Evolutionary conservation across 805 yeast species (phyloP), one percentile per base, ranked within the genome.

Genomic region (Zygosaccharomyces pseudorouxii): DNA sequence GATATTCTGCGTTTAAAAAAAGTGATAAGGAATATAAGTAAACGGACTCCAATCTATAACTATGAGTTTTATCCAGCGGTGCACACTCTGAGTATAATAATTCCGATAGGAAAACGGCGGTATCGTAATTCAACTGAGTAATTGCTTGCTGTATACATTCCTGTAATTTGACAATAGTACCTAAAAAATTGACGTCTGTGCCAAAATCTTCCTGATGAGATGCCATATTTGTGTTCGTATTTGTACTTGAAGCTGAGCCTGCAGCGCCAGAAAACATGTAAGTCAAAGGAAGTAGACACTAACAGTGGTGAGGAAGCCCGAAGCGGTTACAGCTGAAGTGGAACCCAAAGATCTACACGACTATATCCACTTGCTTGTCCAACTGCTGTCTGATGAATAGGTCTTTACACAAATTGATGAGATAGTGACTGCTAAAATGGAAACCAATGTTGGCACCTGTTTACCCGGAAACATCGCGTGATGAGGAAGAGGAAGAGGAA

Each of bases 61-160:
- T 46, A 14, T 59, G 60, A 5, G 73, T 65, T 14, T 44, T 52
- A 9, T 54, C 59, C 35, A 55, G 42, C 6, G 53, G 49, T 20
- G 49, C 50, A 33, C 62, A 58, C n/a, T 79, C 77, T 1, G 96
- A 88, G 29, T 85, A 67, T 19, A 89, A 71, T 54, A 95, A 73
- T 64, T 93, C 98, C 14, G 89, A 80, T 4, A 92, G 82, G 68
- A 93, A 88, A 60, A 84, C 89, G 1, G 98, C 97, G 23, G 90
- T 85, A 11, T 59, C 63, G 39, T 54, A 54, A 42, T 66, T 66
- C 38, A 61, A 40, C 41, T 65, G 67, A 9, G 50, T 46, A 6
- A 66, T 53, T 2, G 63, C 55, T 19, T 54, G 55, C 30, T 55
- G 60, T 3, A 62, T 53, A 25, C 46, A 42, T 1, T 48, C 50